A percentile compares a stretch with the other conserved stretches of the same genome.
Evolutionary conservation across 2,329 filamentous ascomycete species (phyloP).

Genomic region (Colletotrichum shisoi): DNA sequence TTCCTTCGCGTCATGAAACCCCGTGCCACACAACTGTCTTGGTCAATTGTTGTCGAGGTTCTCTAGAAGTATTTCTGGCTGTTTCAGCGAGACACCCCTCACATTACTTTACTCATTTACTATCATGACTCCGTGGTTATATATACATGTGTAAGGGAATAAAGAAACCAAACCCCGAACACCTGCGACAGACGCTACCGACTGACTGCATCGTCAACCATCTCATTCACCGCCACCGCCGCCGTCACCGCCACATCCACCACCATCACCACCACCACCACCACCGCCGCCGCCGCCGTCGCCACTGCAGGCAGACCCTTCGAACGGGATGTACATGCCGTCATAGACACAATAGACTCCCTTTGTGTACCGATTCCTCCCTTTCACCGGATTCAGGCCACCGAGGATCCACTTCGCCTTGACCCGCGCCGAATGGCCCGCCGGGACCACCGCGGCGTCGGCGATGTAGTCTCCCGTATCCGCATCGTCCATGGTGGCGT

Average conservation of each 20-base stretch:
- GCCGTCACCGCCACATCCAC: conserved; percentile 12
- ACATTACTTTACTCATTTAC: too few relatives aligned
- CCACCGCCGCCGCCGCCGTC: conserved; percentile 19
- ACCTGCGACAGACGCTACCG: too few relatives aligned
- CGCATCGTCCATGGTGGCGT: conserved; percentile 9
- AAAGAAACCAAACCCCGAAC: too few relatives aligned
- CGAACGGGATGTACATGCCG: conserved; percentile 8
- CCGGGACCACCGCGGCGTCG: conserved; percentile 20
- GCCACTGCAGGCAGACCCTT: conserved; percentile 12
- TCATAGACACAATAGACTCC: conserved; percentile 25
- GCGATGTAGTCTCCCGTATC: conserved; percentile 24
- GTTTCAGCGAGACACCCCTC: too few relatives aligned
- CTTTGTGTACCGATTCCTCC: not conserved
- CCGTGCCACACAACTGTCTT: too few relatives aligned
- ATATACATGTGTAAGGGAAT: too few relatives aligned
- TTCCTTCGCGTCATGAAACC: too few relatives aligned
- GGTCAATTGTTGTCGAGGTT: too few relatives aligned
- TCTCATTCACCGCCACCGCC: not conserved
- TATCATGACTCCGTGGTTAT: too few relatives aligned
- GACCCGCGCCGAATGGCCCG: conserved; percentile 13
- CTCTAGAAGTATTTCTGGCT: too few relatives aligned
- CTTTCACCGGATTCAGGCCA: conserved; percentile 21
- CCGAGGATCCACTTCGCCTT: conserved; percentile 17
- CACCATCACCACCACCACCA: not conserved
- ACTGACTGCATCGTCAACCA: too few relatives aligned